These are phyloP conservation scores for Rhododendron mucronatum DNA, from an alignment of 148 eudicot genomes.

Conservation along the genomic window DNA sequence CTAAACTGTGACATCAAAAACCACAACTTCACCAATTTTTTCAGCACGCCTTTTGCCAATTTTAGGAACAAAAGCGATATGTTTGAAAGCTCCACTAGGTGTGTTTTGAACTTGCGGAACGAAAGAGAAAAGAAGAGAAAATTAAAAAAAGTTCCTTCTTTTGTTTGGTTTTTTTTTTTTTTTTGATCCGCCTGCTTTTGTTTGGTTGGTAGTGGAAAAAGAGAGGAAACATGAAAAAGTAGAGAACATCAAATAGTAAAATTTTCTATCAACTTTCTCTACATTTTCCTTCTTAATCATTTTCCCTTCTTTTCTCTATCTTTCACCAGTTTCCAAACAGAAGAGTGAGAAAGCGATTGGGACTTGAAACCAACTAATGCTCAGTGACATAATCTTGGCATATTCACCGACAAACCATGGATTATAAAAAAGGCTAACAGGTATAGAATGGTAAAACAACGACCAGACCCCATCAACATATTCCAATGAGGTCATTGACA, in stretches of 20 bases:
- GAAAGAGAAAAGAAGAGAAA: neutral
- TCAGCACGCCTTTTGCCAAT: neutral
- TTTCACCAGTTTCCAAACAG: neutral
- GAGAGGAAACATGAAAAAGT: neutral
- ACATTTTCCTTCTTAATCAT: neutral
- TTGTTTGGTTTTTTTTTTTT: neutral
- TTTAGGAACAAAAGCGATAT: neutral
- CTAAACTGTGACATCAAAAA: neutral
- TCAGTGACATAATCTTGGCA: neutral
- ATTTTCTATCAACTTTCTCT: neutral
- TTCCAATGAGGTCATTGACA: neutral
- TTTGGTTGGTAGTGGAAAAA: neutral
- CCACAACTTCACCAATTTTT: neutral
- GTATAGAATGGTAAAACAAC: neutral
- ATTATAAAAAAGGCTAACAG: neutral
- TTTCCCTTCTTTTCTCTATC: neutral
- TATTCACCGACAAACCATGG: neutral
- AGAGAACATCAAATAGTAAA: neutral
- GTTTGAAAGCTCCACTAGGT: neutral
- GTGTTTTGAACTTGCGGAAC: neutral
- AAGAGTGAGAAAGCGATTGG: neutral
- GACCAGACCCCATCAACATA: slow-evolving; percentile 2
- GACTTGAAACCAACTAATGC: neutral
- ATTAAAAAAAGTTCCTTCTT: neutral
- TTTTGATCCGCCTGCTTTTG: neutral